Percentiles rank a stretch among this genome's conserved stretches.
Conservation (phyloP, 2,329 filamentous ascomycete genomes). For the Aspergillus sergii region DNA sequence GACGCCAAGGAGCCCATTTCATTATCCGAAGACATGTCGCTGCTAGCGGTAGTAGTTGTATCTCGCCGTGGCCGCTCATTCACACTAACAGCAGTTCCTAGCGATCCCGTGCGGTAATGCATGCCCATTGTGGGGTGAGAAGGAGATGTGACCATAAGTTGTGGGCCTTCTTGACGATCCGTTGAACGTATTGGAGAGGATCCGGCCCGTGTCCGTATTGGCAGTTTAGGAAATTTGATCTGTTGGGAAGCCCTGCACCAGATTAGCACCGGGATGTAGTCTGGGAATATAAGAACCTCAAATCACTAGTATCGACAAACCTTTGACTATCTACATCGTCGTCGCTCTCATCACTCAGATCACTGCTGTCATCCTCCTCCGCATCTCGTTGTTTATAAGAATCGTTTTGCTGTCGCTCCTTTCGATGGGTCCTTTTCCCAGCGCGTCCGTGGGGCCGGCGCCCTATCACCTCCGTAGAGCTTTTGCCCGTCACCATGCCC, state of each 20-base stretch:
- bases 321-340: slow-evolving; percentile 57
- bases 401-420: slow-evolving; percentile 48
- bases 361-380: slow-evolving; percentile 68
- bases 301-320: slow-evolving; percentile 23
- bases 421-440: slow-evolving; percentile 35
- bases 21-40: slow-evolving; percentile 68
- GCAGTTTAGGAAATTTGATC: slow-evolving; percentile 97
- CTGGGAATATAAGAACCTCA: not conserved
- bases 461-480: slow-evolving; percentile 59
- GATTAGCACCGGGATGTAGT: slow-evolving; percentile 19
- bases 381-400: slow-evolving; percentile 57
- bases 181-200: slow-evolving; percentile 77
- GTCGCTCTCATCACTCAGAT: slow-evolving; percentile 67
- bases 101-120: slow-evolving; percentile 56
- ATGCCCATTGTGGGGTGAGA: slow-evolving; percentile 51
- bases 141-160: slow-evolving; percentile 59
- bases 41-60: slow-evolving; percentile 66
- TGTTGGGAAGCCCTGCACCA: slow-evolving; percentile 71
- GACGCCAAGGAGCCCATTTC: slow-evolving; percentile 59
- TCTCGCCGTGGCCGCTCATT: slow-evolving; percentile 60
- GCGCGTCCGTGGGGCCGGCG: slow-evolving; percentile 40
- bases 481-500: slow-evolving; percentile 64
- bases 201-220: slow-evolving; percentile 78
- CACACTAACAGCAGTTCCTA: slow-evolving; percentile 57
- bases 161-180: slow-evolving; percentile 47